These are phyloP conservation scores for Candida albicans DNA, from an alignment of 1,139 yeast species.

Conservation along the genomic window DNA sequence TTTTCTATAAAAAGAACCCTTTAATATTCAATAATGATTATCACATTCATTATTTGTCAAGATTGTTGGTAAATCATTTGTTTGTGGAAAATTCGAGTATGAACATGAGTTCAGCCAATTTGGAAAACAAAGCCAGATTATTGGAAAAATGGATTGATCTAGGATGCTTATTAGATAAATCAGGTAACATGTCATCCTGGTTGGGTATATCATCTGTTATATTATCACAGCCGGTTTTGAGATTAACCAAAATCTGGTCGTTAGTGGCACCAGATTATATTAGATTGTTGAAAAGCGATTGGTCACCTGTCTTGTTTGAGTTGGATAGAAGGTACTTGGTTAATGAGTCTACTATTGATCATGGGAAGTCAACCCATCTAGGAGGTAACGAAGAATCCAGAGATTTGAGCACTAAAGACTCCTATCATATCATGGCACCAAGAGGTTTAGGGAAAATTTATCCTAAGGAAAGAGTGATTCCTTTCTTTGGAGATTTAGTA, in stretches of 20 bases:
- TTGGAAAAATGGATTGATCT: constrained; percentile 84
- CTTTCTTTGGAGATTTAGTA: constrained; percentile 83
- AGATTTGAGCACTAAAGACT: constrained; percentile 32
- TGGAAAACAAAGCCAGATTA: constrained; percentile 60
- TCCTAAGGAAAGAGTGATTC: constrained; percentile 77
- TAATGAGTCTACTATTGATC: constrained; percentile 24
- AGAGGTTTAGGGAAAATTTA: constrained; percentile 81
- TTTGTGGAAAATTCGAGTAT: constrained; percentile 44
- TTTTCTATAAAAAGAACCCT: constrained; percentile 45
- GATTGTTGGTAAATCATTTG: constrained; percentile 69
- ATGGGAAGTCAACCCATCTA: constrained; percentile 13
- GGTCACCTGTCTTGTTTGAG: constrained; percentile 95
- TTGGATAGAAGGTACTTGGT: constrained; percentile 72
- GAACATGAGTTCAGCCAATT: constrained; percentile 19
- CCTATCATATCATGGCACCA: constrained; percentile 81
- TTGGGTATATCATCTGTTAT: constrained; percentile 82
- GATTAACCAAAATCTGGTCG: constrained; percentile 78
- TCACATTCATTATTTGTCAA: constrained; percentile 76
- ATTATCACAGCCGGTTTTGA: constrained; percentile 78
- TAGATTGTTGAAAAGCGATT: constrained; percentile 69
- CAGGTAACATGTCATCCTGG: constrained; percentile 97
- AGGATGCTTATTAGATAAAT: constrained; percentile 73
- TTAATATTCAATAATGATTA: constrained; percentile 63
- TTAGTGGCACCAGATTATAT: constrained; percentile 62
- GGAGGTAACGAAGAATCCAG: constrained; percentile 13